Evolutionary conservation across 441 rosid genomes (phyloP).

Genomic region (Lepidium campestre): DNA sequence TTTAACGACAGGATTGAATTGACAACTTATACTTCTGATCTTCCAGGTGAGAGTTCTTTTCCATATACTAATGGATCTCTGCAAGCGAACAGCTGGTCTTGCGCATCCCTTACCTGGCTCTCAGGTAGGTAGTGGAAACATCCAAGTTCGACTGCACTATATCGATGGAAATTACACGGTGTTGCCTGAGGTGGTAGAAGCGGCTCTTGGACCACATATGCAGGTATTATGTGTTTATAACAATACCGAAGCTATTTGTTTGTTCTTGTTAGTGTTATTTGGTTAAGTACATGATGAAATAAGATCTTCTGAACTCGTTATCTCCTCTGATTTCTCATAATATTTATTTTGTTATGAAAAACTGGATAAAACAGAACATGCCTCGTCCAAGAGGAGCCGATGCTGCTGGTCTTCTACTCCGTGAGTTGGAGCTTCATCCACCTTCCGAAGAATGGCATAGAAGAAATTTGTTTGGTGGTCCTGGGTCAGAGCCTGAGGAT

Average conservation of each 20-base stretch:
- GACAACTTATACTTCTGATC: conserved; percentile 9
- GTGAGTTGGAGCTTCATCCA: conserved; percentile 96
- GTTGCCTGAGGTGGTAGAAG: conserved; percentile 99
- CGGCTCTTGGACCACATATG: conserved; percentile 99
- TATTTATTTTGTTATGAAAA: not conserved
- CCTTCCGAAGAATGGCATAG: conserved; percentile 99
- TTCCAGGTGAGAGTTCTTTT: conserved; percentile 96
- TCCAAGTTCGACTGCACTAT: conserved; percentile 96
- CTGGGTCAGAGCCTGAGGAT: conserved; percentile 89
- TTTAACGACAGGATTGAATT: not conserved
- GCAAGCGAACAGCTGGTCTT: conserved; percentile 76
- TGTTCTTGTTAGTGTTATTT: not conserved
- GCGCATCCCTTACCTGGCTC: conserved; percentile 88
- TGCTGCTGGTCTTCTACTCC: conserved; percentile 96
- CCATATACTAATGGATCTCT: conserved; percentile 96
- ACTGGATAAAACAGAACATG: conserved; percentile 64
- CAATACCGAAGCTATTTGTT: not conserved
- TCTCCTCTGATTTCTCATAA: conserved; percentile 3
- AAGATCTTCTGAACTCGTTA: not conserved
- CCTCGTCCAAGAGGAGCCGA: conserved; percentile 99
- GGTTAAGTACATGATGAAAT: not conserved
- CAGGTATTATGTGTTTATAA: conserved; percentile 51
- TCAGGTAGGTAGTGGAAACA: conserved; percentile 84
- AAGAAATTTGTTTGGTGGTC: conserved; percentile 96
- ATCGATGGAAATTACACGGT: conserved; percentile 97